Conservation (phyloP, 352 stramenopile genomes). For the Pythium oligandrum region DNA sequence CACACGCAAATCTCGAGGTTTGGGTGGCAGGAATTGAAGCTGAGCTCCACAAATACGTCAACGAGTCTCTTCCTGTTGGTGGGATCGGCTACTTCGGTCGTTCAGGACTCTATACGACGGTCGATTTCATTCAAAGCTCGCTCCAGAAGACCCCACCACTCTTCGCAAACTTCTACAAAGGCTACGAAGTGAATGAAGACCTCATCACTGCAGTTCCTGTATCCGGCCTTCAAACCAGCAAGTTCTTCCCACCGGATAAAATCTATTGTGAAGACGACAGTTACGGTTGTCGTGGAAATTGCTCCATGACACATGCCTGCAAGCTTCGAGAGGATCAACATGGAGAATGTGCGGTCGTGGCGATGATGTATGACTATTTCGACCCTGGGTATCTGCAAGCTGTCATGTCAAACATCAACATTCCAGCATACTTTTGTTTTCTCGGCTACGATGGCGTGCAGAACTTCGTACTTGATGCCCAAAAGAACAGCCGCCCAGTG, state of each 20-base stretch:
- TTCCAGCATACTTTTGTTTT: constrained; percentile 42
- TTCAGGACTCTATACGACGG: constrained; percentile 16
- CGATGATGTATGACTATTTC: constrained; percentile 32
- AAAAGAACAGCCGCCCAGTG: constrained; percentile 24
- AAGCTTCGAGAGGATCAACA: constrained; percentile 21
- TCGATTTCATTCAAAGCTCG: neutral
- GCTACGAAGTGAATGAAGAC: neutral
- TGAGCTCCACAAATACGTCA: constrained; percentile 19
- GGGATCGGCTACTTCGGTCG: constrained; percentile 32
- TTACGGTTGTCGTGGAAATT: constrained; percentile 36
- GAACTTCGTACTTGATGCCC: constrained; percentile 23
- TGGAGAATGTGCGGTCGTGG: constrained; percentile 35
- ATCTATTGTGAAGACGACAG: constrained; percentile 17
- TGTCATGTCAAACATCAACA: constrained; percentile 32
- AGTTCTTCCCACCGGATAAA: constrained; percentile 20
- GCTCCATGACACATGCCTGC: constrained; percentile 39
- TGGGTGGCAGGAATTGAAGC: constrained; percentile 12
- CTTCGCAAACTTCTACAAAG: neutral
- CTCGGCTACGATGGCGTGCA: constrained; percentile 18
- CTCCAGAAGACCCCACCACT: neutral
- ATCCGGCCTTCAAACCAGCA: neutral
- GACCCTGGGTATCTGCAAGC: constrained; percentile 43
- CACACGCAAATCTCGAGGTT: constrained; percentile 30
- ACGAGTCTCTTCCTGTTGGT: constrained; percentile 30
- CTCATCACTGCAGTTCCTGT: neutral